phyloP scores from a whole-genome alignment of 768 basidiomycete genomes.

The Gymnopilus junonius region DNA sequence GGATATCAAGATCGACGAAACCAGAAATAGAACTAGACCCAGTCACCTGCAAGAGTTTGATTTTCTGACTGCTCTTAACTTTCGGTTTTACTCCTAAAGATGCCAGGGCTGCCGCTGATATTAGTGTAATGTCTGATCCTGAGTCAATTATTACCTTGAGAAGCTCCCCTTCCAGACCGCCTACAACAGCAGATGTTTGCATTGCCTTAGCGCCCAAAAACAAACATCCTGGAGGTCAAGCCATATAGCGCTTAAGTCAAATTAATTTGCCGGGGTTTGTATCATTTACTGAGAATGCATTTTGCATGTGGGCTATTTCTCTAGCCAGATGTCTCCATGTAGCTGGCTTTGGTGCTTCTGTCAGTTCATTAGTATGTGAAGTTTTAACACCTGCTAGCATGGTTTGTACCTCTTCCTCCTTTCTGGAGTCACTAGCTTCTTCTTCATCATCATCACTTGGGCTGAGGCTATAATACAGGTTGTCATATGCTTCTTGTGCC shows the following conservation, averaged over 20 bases:
- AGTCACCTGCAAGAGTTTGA: slow-evolving; percentile 37
- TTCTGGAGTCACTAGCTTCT: not conserved
- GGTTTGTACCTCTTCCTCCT: slow-evolving; percentile 4
- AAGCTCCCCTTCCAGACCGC: not conserved
- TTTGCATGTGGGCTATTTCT: not conserved
- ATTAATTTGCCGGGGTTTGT: slow-evolving; percentile 3
- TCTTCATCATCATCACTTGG: slow-evolving; percentile 12
- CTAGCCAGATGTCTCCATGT: not conserved
- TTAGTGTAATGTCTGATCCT: slow-evolving; percentile 40
- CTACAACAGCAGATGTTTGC: not conserved
- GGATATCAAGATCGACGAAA: slow-evolving; percentile 29
- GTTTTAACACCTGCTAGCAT: not conserved
- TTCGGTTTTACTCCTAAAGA: slow-evolving; percentile 15
- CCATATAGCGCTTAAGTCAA: slow-evolving; percentile 22
- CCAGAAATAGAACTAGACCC: slow-evolving; percentile 29
- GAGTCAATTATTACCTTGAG: slow-evolving; percentile 30
- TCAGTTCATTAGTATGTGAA: not conserved
- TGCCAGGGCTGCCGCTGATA: slow-evolving; percentile 22
- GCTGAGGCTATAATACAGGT: slow-evolving; percentile 22
- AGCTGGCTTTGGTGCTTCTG: not conserved
- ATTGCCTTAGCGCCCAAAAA: slow-evolving; percentile 37
- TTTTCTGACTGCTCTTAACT: slow-evolving; percentile 27
- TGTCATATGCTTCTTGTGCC: slow-evolving; percentile 34
- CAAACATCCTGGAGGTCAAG: slow-evolving; percentile 32
- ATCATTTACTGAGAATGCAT: not conserved